Conservation (phyloP, 169 alveolate species). For the Eimeria praecox region DNA sequence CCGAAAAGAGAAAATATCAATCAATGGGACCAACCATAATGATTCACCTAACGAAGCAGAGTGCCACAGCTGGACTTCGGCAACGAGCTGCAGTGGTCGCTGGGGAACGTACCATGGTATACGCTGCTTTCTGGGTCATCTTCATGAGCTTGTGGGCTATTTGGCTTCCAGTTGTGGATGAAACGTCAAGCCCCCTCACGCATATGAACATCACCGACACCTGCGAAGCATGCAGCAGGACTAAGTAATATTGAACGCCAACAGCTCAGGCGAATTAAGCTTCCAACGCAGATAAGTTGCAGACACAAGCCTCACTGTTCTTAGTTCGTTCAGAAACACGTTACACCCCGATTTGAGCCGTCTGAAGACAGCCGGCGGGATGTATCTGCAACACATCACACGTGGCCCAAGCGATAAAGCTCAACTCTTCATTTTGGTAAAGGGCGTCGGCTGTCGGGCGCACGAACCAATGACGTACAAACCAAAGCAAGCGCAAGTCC, state of each 20-base stretch:
- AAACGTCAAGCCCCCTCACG: conserved; percentile 88
- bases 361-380: conserved; percentile 89
- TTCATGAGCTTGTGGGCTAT: conserved; percentile 89
- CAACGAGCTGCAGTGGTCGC: background rate
- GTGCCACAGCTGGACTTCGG: background rate
- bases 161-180: conserved; percentile 86
- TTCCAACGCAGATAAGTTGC: background rate
- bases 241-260: background rate
- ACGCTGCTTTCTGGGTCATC: conserved; percentile 80
- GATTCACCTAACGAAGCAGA: background rate
- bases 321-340: conserved; percentile 86
- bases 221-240: conserved; percentile 28
- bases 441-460: background rate
- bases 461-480: background rate
- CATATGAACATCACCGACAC: conserved; percentile 86
- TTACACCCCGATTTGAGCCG: conserved; percentile 86
- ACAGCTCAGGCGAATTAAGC: too few relatives aligned
- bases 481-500: background rate
- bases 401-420: background rate
- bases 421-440: background rate
- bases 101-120: conserved; percentile 76
- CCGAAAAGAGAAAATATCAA: background rate
- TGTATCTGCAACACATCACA: conserved; percentile 79
- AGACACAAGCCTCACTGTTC: conserved; percentile 69
- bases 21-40: background rate